These are phyloP conservation scores for Lasiodiplodia sp. DNA, from an alignment of 2,329 filamentous ascomycete genomes.

Conservation along the genomic window DNA sequence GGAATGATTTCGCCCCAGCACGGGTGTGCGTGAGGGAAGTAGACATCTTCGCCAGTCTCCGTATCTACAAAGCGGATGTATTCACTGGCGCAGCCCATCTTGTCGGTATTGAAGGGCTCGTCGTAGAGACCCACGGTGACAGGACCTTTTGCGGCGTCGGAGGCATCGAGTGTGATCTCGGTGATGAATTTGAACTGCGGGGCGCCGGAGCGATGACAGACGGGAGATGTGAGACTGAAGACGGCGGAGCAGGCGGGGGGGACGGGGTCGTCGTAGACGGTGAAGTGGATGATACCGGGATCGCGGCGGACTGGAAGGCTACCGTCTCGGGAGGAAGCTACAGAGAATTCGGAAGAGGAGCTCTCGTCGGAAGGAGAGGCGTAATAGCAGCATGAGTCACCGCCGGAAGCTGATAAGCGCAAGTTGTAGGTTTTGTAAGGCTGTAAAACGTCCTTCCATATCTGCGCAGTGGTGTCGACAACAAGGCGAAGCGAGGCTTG, in stretches of 20 bases:
- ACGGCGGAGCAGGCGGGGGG: neutral
- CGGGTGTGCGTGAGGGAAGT: neutral
- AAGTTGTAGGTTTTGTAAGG: neutral
- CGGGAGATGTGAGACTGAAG: conserved; percentile 52
- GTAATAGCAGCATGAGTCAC: neutral
- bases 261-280: neutral
- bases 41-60: neutral
- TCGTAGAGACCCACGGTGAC: neutral
- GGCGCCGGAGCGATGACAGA: conserved; percentile 39
- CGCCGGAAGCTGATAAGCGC: neutral
- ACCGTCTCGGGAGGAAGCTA: neutral
- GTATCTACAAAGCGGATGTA: neutral
- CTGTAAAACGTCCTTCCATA: neutral
- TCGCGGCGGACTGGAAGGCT: neutral
- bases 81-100: neutral
- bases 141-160: neutral
- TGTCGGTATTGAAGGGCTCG: neutral
- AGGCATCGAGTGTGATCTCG: neutral
- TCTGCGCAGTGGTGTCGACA: neutral
- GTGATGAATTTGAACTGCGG: neutral
- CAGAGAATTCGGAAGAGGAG: too few relatives aligned
- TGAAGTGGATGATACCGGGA: neutral
- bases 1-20: neutral
- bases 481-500: too few relatives aligned
- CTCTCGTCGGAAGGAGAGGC: too few relatives aligned